Evolutionary conservation across 129 eudicot genomes (phyloP).

Genomic region (Calendula officinalis): DNA sequence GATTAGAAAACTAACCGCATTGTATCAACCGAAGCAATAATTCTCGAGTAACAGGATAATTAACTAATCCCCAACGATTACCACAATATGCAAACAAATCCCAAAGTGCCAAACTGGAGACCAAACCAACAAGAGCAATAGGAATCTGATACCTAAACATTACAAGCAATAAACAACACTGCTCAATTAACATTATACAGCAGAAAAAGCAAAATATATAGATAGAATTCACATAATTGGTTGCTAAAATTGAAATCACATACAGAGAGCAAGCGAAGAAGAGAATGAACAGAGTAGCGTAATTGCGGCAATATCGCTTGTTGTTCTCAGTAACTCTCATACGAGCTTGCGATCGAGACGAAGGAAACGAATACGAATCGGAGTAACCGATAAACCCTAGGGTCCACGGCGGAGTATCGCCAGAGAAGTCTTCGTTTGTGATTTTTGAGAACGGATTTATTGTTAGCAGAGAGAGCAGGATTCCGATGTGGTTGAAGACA

Average conservation of each 20-base stretch:
- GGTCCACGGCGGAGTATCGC: conserved; percentile 78
- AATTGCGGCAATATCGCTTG: conserved; percentile 79
- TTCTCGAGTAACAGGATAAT: conserved; percentile 46
- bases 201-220: background rate
- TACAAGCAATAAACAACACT: conserved; percentile 16
- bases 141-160: conserved; percentile 86
- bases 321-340: conserved; percentile 82
- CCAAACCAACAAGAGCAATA: conserved; percentile 80
- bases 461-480: conserved; percentile 69
- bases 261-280: conserved; percentile 93
- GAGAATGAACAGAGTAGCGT: conserved; percentile 59
- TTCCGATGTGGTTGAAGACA: conserved; percentile 43
- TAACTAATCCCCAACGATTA: conserved; percentile 58
- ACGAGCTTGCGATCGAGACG: conserved; percentile 73
- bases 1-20: conserved; percentile 48
- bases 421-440: conserved; percentile 62
- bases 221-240: background rate
- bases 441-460: conserved; percentile 80
- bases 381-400: conserved; percentile 52
- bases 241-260: background rate
- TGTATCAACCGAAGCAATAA: conserved; percentile 53
- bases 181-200: background rate
- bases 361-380: conserved; percentile 72
- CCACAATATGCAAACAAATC: conserved; percentile 61
- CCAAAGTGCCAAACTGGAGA: conserved; percentile 80